Base-by-base conservation (phyloP, 441 rosid species). In the Erysimum pusillum region DNA sequence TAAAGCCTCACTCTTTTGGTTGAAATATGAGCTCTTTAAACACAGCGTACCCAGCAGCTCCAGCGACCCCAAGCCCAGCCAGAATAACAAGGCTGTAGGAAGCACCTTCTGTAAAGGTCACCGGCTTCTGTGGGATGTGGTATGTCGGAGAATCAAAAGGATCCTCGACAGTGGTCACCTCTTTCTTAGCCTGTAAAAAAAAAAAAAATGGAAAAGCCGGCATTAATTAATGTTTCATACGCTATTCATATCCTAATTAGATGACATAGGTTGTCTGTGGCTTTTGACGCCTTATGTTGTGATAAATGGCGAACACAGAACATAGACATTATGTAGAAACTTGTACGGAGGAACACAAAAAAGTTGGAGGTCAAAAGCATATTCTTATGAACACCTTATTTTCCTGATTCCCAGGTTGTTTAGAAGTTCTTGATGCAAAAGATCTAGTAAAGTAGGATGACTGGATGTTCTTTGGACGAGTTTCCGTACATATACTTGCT, bases 141-240 rank as follows among this genome's bases (percentile, higher is more conserved):
- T 90, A 93, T 2, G 99, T 93, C 12, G 96, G 96, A 80, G 97
- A 83, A 85, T 96, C 95, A 85, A 95, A 96, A 66, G 99, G 98
- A 87, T 96, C 97, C 71, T 93, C 98, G 51, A 89, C 85, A 15
- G 90, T 95, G 20, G 96, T 84, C 69, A 93, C 74, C 10, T 93
- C 97, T 71, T 93, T 93, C 76, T 78, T 91, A 52, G 89, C 49
- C 99, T 95, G 92, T 58, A 35, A 67, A 76, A 59, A 10, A 60
- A 42, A 60, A 42, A 63, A 45, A 60, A 51, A 38, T 58, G 49
- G 61, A 61, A 49, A 56, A 45, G 46, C 64, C 13, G 17, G 41
- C 63, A 57, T 20, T 13, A 56, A 32, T 49, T 13, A 56, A 32
- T 49, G 44, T 22, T 17, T 46, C 18, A 46, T 18, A 63, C 48